phyloP scores from a whole-genome alignment of 768 basidiomycete species.

The Lactifluus volemus region DNA sequence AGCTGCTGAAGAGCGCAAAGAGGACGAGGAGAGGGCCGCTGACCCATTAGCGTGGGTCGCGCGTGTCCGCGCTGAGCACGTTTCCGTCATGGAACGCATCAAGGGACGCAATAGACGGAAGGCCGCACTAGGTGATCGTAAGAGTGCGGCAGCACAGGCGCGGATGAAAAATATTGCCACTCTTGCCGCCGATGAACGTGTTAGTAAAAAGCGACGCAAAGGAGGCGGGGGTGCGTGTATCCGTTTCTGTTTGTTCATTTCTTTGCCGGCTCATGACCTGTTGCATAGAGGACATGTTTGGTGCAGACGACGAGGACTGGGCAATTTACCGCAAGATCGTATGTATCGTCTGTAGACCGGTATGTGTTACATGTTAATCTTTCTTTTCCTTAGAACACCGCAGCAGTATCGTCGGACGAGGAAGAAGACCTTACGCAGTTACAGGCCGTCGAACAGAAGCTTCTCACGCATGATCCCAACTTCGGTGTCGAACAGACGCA shows the following conservation, averaged over 20 bases:
- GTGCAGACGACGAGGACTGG: conserved; percentile 94
- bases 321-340: conserved; percentile 96
- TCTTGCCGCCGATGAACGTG: conserved; percentile 77
- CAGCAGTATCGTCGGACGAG: conserved; percentile 74
- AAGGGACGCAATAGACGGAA: conserved; percentile 73
- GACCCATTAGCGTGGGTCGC: conserved; percentile 69
- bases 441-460: conserved; percentile 63
- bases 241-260: not conserved
- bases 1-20: conserved; percentile 49
- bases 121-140: conserved; percentile 74
- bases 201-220: conserved; percentile 80
- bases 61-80: conserved; percentile 69
- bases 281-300: conserved; percentile 81
- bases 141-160: conserved; percentile 82
- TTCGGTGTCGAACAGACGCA: conserved; percentile 81
- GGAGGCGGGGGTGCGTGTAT: conserved; percentile 56
- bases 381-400: conserved; percentile 44
- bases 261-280: conserved; percentile 22
- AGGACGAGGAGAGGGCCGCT: conserved; percentile 66
- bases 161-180: conserved; percentile 88
- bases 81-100: conserved; percentile 77
- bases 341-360: conserved; percentile 20
- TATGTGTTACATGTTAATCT: not conserved
- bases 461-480: conserved; percentile 76
- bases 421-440: conserved; percentile 76